Evolutionary conservation across 2,329 filamentous ascomycete genomes (phyloP).

Genomic region (Penicillium frequentans): DNA sequence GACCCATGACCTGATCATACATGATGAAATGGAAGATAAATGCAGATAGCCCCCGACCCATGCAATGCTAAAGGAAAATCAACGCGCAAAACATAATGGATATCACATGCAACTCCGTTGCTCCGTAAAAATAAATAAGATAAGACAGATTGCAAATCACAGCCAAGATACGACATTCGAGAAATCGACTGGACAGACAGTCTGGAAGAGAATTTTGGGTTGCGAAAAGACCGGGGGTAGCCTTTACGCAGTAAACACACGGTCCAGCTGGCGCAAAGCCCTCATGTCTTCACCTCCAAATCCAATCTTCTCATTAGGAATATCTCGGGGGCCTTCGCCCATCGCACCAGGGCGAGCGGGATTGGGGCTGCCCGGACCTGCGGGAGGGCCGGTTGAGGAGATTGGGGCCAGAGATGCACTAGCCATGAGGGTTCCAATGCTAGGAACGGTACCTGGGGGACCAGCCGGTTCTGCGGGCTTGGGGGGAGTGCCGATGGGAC

Average conservation of each 20-base stretch:
- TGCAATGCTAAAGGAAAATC: constrained; percentile 23
- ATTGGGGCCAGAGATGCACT: constrained; percentile 30
- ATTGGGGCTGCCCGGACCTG: constrained; percentile 19
- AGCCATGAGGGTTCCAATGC: constrained; percentile 52
- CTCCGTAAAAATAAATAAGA: not conserved
- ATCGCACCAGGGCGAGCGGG: constrained; percentile 5
- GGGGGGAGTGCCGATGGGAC: constrained; percentile 18
- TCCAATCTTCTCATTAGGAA: constrained; percentile 57
- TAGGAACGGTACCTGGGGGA: constrained; percentile 51
- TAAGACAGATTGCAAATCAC: not conserved
- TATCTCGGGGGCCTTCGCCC: constrained; percentile 51
- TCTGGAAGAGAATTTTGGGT: not conserved
- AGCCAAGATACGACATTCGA: not conserved
- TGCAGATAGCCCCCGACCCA: constrained; percentile 20
- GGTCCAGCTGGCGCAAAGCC: constrained; percentile 65
- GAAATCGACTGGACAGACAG: not conserved
- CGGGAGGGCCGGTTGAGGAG: constrained; percentile 17
- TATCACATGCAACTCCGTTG: constrained; percentile 15
- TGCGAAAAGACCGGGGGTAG: not conserved
- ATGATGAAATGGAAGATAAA: constrained; percentile 8
- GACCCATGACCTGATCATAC: constrained; percentile 12
- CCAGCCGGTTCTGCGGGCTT: constrained; percentile 27
- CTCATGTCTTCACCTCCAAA: constrained; percentile 63
- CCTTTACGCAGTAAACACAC: constrained; percentile 45
- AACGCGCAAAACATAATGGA: constrained; percentile 18